Conservation (phyloP, 176 grass and related monocot genomes). For the Elaeis guineensis region DNA sequence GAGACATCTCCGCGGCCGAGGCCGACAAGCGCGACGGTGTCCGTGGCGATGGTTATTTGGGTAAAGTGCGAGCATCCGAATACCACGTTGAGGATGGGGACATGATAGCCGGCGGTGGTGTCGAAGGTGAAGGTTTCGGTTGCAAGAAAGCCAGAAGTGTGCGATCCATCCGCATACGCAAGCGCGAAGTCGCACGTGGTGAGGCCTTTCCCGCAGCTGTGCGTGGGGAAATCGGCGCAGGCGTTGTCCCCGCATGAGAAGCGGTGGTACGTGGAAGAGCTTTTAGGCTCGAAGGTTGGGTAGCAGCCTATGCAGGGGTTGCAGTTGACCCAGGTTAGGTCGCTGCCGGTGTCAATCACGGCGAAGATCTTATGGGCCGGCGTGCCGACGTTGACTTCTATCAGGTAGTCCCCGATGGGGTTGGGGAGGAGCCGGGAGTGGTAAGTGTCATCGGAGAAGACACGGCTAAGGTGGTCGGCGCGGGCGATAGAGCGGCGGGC, state of each 20-base stretch:
- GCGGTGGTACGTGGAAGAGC: background rate
- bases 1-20: constrained; percentile 1
- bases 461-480: background rate
- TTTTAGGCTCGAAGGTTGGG: background rate
- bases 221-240: background rate
- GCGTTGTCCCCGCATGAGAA: background rate
- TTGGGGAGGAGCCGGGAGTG: too few relatives aligned
- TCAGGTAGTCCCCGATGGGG: too few relatives aligned
- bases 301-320: constrained; percentile 2
- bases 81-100: background rate
- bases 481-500: background rate
- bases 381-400: constrained; percentile 4
- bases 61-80: constrained; percentile 5
- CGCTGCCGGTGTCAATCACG: constrained; percentile 21
- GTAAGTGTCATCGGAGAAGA: background rate
- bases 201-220: background rate
- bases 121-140: constrained; percentile 15
- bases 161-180: background rate
- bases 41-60: background rate
- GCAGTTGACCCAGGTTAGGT: constrained; percentile 19
- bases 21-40: background rate
- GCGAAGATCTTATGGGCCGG: background rate
- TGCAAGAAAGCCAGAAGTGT: background rate
- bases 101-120: background rate
- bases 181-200: background rate